These are phyloP conservation scores for Vanrija pseudolonga DNA, from an alignment of 1,284 basidiomycete species.

Conservation along the genomic window DNA sequence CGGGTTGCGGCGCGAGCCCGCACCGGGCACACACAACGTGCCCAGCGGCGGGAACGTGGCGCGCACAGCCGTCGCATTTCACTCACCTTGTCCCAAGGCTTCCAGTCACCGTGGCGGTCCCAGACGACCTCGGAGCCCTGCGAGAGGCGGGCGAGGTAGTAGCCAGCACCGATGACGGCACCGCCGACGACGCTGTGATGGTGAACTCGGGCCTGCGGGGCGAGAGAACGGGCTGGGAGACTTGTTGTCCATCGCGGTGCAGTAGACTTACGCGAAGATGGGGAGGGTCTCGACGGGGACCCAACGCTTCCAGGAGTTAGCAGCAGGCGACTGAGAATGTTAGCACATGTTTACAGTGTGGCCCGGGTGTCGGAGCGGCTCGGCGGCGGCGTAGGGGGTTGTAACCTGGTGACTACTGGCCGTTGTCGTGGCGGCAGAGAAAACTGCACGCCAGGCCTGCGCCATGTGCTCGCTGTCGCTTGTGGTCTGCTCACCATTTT, in stretches of 20 bases:
- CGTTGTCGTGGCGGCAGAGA: not conserved
- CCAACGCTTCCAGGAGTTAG: constrained; percentile 22
- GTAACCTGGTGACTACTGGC: not conserved
- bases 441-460: not conserved
- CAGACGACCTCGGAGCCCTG: constrained; percentile 47
- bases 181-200: constrained; percentile 34
- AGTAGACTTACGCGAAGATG: constrained; percentile 32
- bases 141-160: constrained; percentile 43
- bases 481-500: constrained; percentile 9
- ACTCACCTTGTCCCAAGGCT: constrained; percentile 43
- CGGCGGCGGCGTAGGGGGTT: not conserved
- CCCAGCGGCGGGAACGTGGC: not conserved
- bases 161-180: constrained; percentile 37
- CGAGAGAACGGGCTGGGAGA: not conserved
- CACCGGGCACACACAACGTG: not conserved
- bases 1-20: too few species aligned
- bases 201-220: not conserved
- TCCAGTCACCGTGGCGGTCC: constrained; percentile 45
- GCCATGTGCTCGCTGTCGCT: not conserved
- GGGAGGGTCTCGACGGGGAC: constrained; percentile 35
- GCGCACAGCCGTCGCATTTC: not conserved
- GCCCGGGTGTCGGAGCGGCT: not conserved
- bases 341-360: not conserved
- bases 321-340: constrained; percentile 4
- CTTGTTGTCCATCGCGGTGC: too few species aligned